Base-by-base conservation (phyloP, 305 asterid genomes). In the Solanum chacoense region DNA sequence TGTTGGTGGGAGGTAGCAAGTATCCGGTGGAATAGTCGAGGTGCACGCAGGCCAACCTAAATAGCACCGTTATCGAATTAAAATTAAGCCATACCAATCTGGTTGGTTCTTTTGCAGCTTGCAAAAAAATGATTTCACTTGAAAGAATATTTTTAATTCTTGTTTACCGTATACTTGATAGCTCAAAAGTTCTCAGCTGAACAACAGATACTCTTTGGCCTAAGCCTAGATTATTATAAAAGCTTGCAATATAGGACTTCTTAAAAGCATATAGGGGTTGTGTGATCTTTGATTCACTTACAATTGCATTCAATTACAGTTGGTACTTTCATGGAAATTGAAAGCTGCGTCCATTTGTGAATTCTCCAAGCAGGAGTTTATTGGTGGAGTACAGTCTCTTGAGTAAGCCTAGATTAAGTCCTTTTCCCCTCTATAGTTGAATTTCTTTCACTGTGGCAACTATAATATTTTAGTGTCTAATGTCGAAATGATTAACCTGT, bases 341-440 rank as follows among this genome's bases (percentile, higher is more conserved):
- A 95, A 93, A 92, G 99, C 98, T 91, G 99, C 97, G 81, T 95
- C 98, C 35, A 98, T 98, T 97, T 98, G 99, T 92, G 99, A 98
- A 93, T 98, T 96, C 91, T 94, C 99, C 26, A 96, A 98, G 94
- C 98, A 94, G 91, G 99, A 98, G 92, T 98, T 98, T 87, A 91
- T 95, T 91, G 93, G 95, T 88, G 99, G 99, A 92, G 91, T 98
- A 81, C 97, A 95, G 91, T 91, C 99, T 63, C 96, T 98, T 79
- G 99, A 98, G 99, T 98, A 89, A 88, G 96, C 90, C 74, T 90
- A 77, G 35, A 80, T 89, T 84, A 86, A 89, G 26, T 20, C 86
- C 69, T 78, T 88, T 80, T 55, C 42, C 87, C 22, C 31, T 50
- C 73, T 6, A 22, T 59, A 84, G n/a, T 59, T 84, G 32, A 84